These are phyloP conservation scores for Solanum medicagineum DNA, from an alignment of 257 asterid genomes.

Conservation along the genomic window DNA sequence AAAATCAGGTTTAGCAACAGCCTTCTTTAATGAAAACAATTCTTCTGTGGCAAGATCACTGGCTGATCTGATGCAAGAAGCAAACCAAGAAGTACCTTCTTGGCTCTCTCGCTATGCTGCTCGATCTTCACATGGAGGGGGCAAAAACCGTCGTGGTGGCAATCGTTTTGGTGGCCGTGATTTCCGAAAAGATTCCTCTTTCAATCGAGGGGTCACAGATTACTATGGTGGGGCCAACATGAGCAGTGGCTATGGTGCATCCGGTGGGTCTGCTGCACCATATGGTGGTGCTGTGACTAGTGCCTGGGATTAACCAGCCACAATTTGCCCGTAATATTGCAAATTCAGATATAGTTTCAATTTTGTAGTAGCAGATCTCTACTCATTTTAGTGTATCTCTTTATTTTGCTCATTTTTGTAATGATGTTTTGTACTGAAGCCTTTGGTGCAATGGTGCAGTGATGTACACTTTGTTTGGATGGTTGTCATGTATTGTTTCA, in stretches of 20 bases:
- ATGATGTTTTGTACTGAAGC: background rate
- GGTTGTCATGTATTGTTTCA: no score
- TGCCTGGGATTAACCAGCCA: conserved; percentile 12
- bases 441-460: background rate
- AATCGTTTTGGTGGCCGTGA: conserved; percentile 12
- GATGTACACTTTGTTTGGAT: no score
- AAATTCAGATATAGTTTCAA: background rate
- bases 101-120: conserved; percentile 1
- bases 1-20: conserved; percentile 81
- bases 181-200: conserved; percentile 10
- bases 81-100: conserved; percentile 13
- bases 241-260: conserved; percentile 3
- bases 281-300: conserved; percentile 6
- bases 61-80: conserved; percentile 84
- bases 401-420: background rate
- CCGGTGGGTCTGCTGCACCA: background rate
- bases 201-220: background rate
- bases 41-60: conserved; percentile 60
- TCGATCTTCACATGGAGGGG: background rate
- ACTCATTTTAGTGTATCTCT: background rate
- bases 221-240: conserved; percentile 1
- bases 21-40: conserved; percentile 78
- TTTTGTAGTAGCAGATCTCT: background rate
- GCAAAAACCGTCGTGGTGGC: conserved; percentile 1
- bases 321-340: background rate